Evolutionary conservation across 371 early-diverging fungal species (phyloP), one percentile per base, ranked within the genome.

Genomic region (Thermomucor indicae-seudaticae): DNA sequence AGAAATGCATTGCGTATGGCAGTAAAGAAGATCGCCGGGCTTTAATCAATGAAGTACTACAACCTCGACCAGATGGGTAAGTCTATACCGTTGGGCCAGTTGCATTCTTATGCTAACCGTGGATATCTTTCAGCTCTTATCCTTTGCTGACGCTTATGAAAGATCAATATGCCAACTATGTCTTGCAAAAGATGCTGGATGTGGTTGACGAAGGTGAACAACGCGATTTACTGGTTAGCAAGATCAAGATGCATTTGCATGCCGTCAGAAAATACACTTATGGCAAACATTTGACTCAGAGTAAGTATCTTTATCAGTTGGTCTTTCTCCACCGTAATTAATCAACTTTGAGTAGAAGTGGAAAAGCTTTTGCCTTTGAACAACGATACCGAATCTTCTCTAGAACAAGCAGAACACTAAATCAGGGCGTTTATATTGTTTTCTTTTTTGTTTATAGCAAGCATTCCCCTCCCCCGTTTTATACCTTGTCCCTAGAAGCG

Each of bases 91-190:
- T 24, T 14, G 19, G 7, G 4, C 12, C 8, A 20, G 29, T 42
- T 41, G 3, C 11, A 32, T 42, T 11, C 20, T 30, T 29, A 17
- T 41, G n/a, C 19, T 39, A n/a, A 38, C 30, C 45, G 11, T 37
- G 37, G 28, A 23, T 31, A 6, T 38, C 1, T 25, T 34, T 66
- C 53, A 88, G 88, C 19, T 81, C 87, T 0, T 85, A 85, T 48
- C 91, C 93, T 14, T 64, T 93, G 52, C 81, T 96, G 60, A 69
- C 86, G 11, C 92, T 95, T 90, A 98, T 99, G 95, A 94, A 91
- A 67, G 99, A 99, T 73, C 98, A 98, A 78, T 99, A 93, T 73
- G 99, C 98, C 47, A 99, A 99, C 75, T 99, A 99, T 70, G 99
- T 99, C 7, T 95, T 99, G 19, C 99, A 99, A 69, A 96, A 98